A percentile compares a stretch with the other conserved stretches of the same genome.
Conservation (phyloP, 345 rosid genomes). For the Eucalyptus virginea region DNA sequence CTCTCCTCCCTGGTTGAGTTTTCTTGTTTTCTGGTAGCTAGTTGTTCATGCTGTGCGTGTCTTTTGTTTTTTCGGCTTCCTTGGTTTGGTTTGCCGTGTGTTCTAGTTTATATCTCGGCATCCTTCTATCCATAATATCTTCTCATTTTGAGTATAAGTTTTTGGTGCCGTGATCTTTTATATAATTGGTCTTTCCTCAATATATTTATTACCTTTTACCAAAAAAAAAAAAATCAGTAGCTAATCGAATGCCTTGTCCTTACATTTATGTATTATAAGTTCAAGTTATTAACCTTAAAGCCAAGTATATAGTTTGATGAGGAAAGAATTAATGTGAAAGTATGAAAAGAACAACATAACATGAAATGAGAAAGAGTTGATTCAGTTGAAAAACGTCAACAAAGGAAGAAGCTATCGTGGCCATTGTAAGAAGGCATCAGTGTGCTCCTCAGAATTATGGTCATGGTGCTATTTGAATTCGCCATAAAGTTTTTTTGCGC, state of each 20-base stretch:
- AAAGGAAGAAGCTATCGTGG: neutral
- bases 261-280: neutral
- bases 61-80: no score
- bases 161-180: no score
- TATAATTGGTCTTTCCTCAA: no score
- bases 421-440: neutral
- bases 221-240: neutral
- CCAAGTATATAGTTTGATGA: neutral
- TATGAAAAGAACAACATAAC: neutral
- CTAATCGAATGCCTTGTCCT: neutral
- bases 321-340: neutral
- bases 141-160: neutral
- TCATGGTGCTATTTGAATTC: neutral
- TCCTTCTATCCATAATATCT: no score
- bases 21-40: no score
- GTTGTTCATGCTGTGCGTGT: no score
- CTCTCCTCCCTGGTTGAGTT: no score
- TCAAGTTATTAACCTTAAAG: neutral
- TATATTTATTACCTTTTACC: no score
- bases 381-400: neutral
- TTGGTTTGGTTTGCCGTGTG: no score
- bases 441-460: neutral
- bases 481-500: neutral
- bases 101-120: no score
- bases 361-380: neutral